Evolutionary conservation across 805 yeast species (phyloP), one percentile per base, ranked within the genome.

Genomic region (Teunomyces funiuensis): DNA sequence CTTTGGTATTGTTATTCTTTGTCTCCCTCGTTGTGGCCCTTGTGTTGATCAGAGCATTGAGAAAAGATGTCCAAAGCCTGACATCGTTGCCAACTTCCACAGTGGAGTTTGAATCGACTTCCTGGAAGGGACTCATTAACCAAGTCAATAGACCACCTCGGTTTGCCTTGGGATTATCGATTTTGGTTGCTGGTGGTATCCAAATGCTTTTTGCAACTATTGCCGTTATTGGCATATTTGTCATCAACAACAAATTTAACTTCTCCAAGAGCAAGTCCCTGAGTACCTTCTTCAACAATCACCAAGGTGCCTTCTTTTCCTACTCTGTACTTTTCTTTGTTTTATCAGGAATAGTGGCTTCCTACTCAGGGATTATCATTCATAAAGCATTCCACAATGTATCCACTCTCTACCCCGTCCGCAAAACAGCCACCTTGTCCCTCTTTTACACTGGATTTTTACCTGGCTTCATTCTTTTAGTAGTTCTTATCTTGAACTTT

Each of bases 281-380:
- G 6, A 79, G 82, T 18, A 61, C 79, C 3, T 68, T 83, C 29
- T 78, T 83, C 45, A 87, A 84, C 43, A 76, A 79, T 51, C 79
- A 80, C 42, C 77, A 85, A 42, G 88, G 87, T 29, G 80, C 88
- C 11, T 74, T 84, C 6, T 57, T 85, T 39, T 73, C 86, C 6
- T 69, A 82, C 37, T 78, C 88, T 0, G 53, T 85, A 17, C 55
- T 76, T 3, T 67, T 81, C 44, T 81, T 87, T 52, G 76, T 84
- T 3, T 57, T 77, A 20, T 87, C 91, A 16, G 95, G 93, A 0
- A 74, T 82, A 25, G 73, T 84, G 41, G 82, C 95, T 1, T 88
- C 96, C 0, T 86, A 77, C 57, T 65, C 80, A 4, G 88, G 93
- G 31, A 74, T 85, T 11, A 73, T 80, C 44, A 66, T 84, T 34